Evolutionary conservation across 1,139 yeast genomes (phyloP).

Genomic region (Hansenula sp.): DNA sequence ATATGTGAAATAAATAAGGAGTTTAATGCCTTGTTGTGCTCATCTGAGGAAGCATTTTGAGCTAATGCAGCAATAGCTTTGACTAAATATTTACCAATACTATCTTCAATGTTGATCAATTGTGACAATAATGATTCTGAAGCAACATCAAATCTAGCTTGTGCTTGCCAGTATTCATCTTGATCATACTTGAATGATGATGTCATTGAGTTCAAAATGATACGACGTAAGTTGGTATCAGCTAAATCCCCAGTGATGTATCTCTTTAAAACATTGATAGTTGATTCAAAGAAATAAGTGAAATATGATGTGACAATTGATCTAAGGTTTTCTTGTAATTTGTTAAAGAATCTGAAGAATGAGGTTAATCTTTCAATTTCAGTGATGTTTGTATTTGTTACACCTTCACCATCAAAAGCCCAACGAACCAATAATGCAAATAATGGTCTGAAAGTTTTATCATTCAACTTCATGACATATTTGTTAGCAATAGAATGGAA

Average conservation of each 20-base stretch:
- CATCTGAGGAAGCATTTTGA: slow-evolving; percentile 67
- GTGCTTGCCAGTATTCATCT: slow-evolving; percentile 92
- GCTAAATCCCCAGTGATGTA: slow-evolving; percentile 36
- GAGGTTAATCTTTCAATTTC: slow-evolving; percentile 58
- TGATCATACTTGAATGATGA: slow-evolving; percentile 84
- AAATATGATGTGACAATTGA: slow-evolving; percentile 85
- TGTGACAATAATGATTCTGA: slow-evolving; percentile 61
- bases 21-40: slow-evolving; percentile 70
- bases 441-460: slow-evolving; percentile 87
- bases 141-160: slow-evolving; percentile 74
- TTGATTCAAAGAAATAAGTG: slow-evolving; percentile 78
- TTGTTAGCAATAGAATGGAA: slow-evolving; percentile 70
- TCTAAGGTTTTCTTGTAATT: slow-evolving; percentile 76
- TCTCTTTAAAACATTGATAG: slow-evolving; percentile 47
- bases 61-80: slow-evolving; percentile 78
- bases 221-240: slow-evolving; percentile 62
- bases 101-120: slow-evolving; percentile 59
- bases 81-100: slow-evolving; percentile 72
- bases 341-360: slow-evolving; percentile 83
- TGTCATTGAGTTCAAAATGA: slow-evolving; percentile 64
- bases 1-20: slow-evolving; percentile 50
- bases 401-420: slow-evolving; percentile 85
- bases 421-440: slow-evolving; percentile 87
- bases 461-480: slow-evolving; percentile 87
- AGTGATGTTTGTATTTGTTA: slow-evolving; percentile 36